phyloP scores from a whole-genome alignment of 2,329 filamentous ascomycete species.

The Clonostachys solani region DNA sequence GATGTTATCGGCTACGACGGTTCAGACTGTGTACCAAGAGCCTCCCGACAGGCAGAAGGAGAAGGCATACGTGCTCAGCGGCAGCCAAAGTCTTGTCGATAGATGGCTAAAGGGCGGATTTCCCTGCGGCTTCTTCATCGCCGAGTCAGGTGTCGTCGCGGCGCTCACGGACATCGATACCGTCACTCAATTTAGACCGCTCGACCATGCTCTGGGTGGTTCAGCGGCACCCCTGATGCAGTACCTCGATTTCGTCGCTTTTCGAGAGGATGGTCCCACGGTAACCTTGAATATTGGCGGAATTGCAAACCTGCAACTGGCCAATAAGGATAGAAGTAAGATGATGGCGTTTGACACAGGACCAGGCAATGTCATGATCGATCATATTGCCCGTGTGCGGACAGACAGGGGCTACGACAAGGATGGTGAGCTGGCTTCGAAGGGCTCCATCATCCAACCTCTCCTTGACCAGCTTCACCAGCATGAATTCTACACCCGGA shows the following conservation, averaged over 20 bases:
- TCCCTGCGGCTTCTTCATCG: conserved; percentile 19
- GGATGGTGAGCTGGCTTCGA: conserved; percentile 15
- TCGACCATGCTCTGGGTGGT: conserved; percentile 20
- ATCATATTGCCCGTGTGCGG: conserved; percentile 17
- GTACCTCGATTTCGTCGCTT: conserved; percentile 22
- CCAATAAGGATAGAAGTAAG: conserved; percentile 14
- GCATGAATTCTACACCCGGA: conserved; percentile 16
- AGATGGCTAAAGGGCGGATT: conserved; percentile 18
- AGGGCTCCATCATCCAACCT: conserved; percentile 9
- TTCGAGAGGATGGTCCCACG: conserved; percentile 12
- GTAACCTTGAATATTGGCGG: conserved; percentile 21
- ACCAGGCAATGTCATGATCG: conserved; percentile 20
- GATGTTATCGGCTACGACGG: conserved; percentile 21
- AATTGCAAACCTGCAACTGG: conserved; percentile 21
- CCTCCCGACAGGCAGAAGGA: conserved; percentile 14
- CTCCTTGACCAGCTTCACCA: conserved; percentile 12
- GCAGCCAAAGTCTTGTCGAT: conserved; percentile 14
- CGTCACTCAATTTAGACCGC: conserved; percentile 19
- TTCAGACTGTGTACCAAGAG: conserved; percentile 22
- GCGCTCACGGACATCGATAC: conserved; percentile 18
- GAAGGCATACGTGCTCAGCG: conserved; percentile 9
- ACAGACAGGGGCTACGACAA: conserved; percentile 14
- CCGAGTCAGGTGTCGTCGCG: conserved; percentile 20
- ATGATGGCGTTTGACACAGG: conserved; percentile 25
- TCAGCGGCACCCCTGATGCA: conserved; percentile 20